phyloP scores from a whole-genome alignment of 2,329 filamentous ascomycete genomes.

The Pestalotiopsis sp. region DNA sequence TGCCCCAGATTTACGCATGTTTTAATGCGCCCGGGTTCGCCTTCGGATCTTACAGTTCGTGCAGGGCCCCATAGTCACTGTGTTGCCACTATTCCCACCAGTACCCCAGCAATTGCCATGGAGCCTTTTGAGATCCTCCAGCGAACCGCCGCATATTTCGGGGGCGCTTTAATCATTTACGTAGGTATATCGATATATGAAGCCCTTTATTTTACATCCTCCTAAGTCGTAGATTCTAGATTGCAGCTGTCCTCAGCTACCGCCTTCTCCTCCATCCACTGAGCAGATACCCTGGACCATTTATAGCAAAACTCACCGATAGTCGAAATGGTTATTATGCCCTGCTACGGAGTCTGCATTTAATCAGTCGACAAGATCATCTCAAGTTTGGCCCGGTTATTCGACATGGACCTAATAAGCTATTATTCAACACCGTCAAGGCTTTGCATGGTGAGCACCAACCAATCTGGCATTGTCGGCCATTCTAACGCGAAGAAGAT shows the following conservation, averaged over 20 bases:
- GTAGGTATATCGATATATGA: background rate
- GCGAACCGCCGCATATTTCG: background rate
- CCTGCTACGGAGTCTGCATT: background rate
- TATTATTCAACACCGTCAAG: conserved; percentile 22
- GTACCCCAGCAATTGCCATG: background rate
- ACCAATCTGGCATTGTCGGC: no score
- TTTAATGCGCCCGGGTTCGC: no score
- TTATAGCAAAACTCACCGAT: background rate
- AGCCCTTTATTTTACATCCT: background rate
- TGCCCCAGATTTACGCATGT: no score
- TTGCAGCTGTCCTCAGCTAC: background rate
- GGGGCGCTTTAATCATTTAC: background rate
- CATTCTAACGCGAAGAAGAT: conserved; percentile 13
- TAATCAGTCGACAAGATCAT: background rate
- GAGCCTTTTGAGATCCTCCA: background rate
- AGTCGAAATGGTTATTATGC: background rate
- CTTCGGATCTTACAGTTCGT: no score
- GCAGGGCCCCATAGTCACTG: no score
- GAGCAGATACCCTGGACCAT: background rate
- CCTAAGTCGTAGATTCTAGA: background rate
- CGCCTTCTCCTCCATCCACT: background rate
- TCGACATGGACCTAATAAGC: conserved; percentile 21
- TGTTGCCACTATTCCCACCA: no score
- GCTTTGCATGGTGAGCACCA: conserved; percentile 15
- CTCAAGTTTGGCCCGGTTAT: conserved; percentile 18